A percentile compares a stretch with the other conserved stretches of the same genome.
Conservation (phyloP, 169 alveolate species). For the Plasmodium sp. region DNA sequence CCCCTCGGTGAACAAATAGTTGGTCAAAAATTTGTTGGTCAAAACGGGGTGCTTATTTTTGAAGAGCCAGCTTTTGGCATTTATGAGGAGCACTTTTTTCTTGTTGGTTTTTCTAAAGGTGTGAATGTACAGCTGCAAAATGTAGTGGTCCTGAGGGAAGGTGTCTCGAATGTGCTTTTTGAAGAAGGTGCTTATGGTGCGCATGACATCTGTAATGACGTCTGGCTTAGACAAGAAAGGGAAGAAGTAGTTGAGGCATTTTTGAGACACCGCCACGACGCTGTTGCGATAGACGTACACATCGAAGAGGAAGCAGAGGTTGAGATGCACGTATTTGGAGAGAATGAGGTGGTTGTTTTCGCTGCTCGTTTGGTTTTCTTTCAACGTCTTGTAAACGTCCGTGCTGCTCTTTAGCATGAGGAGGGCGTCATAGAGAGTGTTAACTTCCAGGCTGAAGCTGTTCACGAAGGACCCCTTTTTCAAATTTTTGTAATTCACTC, state of each 20-base stretch:
- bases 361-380: background rate
- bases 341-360: constrained; percentile 2
- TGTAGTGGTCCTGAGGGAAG: constrained; percentile 21
- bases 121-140: constrained; percentile 33
- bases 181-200: constrained; percentile 11
- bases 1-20: constrained; percentile 14
- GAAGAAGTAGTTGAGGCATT: constrained; percentile 48
- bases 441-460: constrained; percentile 25
- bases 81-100: constrained; percentile 42
- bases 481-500: constrained; percentile 31
- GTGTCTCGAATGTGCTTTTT: constrained; percentile 12
- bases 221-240: constrained; percentile 7
- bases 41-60: constrained; percentile 49
- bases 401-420: constrained; percentile 50
- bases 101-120: constrained; percentile 37
- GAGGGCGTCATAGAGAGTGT: constrained; percentile 55
- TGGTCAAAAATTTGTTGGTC: constrained; percentile 17
- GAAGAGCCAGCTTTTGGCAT: constrained; percentile 58
- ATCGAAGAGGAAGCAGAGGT: constrained; percentile 50
- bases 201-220: constrained; percentile 4
- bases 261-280: constrained; percentile 40
- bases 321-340: constrained; percentile 60
- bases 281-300: constrained; percentile 30
- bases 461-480: constrained; percentile 42
- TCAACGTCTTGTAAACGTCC: constrained; percentile 32